These are phyloP conservation scores for Jasminum sambac DNA, from an alignment of 257 asterid genomes.

Conservation along the genomic window DNA sequence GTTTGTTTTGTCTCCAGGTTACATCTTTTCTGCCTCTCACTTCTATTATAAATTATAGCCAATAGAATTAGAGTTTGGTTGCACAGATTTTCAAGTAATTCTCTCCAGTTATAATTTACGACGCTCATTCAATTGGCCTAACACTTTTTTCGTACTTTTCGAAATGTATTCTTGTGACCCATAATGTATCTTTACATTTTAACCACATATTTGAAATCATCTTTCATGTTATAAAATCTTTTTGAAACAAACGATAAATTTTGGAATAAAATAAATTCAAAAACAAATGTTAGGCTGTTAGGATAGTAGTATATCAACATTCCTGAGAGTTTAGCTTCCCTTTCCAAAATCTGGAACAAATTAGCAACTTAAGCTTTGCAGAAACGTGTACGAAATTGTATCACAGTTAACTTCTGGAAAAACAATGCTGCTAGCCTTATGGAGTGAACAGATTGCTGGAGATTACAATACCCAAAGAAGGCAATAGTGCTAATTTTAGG, in stretches of 20 bases:
- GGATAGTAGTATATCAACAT: not conserved
- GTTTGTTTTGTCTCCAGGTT: slow-evolving; percentile 11
- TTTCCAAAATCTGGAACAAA: slow-evolving; percentile 3
- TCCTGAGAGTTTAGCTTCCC: slow-evolving; percentile 1
- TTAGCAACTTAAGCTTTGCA: not conserved
- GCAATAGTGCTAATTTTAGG: not conserved
- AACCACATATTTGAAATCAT: too few relatives aligned
- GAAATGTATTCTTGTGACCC: too few relatives aligned
- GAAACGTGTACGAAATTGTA: not conserved
- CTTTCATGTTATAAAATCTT: too few relatives aligned
- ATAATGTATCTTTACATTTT: too few relatives aligned
- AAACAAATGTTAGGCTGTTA: not conserved
- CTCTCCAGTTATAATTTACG: too few relatives aligned
- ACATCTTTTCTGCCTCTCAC: slow-evolving; percentile 1
- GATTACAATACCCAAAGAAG: not conserved
- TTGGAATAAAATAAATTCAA: not conserved
- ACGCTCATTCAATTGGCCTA: too few relatives aligned
- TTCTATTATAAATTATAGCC: not conserved
- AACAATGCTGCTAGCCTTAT: not conserved
- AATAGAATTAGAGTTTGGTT: not conserved
- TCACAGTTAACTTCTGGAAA: slow-evolving; percentile 1
- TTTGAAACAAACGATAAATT: not conserved
- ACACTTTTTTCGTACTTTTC: too few relatives aligned
- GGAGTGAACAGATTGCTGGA: not conserved
- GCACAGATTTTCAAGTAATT: too few relatives aligned